Percentiles rank a stretch among this genome's conserved stretches.
These are phyloP conservation scores for Suhomyces coccinellae DNA, from an alignment of 1,139 yeast genomes.

Conservation along the genomic window DNA sequence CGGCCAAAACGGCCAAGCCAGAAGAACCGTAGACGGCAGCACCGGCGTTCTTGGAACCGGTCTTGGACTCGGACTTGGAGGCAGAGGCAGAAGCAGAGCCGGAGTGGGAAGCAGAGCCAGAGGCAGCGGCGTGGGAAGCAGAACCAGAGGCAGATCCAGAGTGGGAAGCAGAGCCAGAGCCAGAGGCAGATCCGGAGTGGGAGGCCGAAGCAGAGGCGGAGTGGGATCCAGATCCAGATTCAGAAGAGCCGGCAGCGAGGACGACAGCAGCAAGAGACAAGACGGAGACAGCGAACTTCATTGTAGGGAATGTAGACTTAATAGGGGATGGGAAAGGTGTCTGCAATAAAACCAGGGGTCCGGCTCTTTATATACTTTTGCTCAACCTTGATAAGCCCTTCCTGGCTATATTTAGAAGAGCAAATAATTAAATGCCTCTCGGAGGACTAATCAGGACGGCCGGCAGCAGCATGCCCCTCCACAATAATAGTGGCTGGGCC, in stretches of 20 bases:
- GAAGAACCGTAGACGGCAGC: constrained; percentile 24
- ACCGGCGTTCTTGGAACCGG: constrained; percentile 19
- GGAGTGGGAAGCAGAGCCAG: constrained; percentile 12
- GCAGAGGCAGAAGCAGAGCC: constrained; percentile 13
- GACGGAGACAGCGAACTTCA: constrained; percentile 18
- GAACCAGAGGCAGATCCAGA: constrained; percentile 16
- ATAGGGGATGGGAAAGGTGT: not conserved
- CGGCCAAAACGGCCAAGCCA: constrained; percentile 31
- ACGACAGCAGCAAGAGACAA: constrained; percentile 14
- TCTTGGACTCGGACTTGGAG: constrained; percentile 1
- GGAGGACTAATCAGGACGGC: not conserved
- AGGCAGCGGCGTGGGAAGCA: constrained; percentile 13
- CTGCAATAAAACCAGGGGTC: not conserved
- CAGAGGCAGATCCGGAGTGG: constrained; percentile 13
- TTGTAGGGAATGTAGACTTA: constrained; percentile 7
- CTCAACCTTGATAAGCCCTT: not conserved
- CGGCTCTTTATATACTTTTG: constrained; percentile 7
- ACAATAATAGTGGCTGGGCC: not conserved
- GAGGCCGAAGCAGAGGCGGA: constrained; percentile 5
- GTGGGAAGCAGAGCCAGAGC: constrained; percentile 12
- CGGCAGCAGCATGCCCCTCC: not conserved
- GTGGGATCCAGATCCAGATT: constrained; percentile 4
- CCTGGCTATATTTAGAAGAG: constrained; percentile 8
- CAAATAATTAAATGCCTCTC: constrained; percentile 8
- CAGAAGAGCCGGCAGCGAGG: constrained; percentile 8